Evolutionary conservation across 192 early-diverging fungal genomes (phyloP).

Genomic region (Phlyctochytrium bullatum): DNA sequence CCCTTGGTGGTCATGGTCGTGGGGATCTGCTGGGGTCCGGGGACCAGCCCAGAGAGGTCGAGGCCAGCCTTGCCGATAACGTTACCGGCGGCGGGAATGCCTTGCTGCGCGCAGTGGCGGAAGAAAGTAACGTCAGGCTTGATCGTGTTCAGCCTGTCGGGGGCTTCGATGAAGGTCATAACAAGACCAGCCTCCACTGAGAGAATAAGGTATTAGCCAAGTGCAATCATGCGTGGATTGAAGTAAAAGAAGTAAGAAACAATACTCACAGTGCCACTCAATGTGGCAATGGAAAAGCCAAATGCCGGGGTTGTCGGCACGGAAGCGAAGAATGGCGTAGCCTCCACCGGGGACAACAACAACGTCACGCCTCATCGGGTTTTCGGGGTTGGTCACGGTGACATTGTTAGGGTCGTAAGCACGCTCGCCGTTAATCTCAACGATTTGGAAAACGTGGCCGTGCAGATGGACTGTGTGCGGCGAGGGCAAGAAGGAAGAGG

Average conservation of each 20-base stretch:
- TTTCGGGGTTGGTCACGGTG: conserved; percentile 36
- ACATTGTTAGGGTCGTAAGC: conserved; percentile 47
- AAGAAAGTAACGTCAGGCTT: conserved; percentile 5
- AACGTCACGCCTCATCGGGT: conserved; percentile 74
- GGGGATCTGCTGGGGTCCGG: conserved; percentile 52
- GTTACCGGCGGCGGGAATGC: conserved; percentile 63
- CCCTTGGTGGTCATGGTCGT: conserved; percentile 65
- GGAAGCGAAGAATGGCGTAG: conserved; percentile 71
- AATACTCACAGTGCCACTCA: conserved; percentile 60
- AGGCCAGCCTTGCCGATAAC: conserved; percentile 69
- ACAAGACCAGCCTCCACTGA: conserved; percentile 58
- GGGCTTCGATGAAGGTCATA: conserved; percentile 65
- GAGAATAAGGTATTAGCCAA: background rate
- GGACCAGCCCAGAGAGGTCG: conserved; percentile 57
- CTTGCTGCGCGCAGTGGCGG: conserved; percentile 61
- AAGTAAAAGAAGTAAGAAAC: background rate
- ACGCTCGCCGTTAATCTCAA: conserved; percentile 62
- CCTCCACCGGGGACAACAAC: conserved; percentile 65
- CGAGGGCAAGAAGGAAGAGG: background rate
- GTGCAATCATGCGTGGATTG: too few relatives aligned
- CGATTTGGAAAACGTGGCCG: conserved; percentile 73
- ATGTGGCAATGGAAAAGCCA: conserved; percentile 91
- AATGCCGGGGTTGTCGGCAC: conserved; percentile 75
- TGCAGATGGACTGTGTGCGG: conserved; percentile 73
- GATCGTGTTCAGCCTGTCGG: background rate